Evolutionary conservation across 2,329 filamentous ascomycete genomes (phyloP).

Genomic region (Alternaria atra): DNA sequence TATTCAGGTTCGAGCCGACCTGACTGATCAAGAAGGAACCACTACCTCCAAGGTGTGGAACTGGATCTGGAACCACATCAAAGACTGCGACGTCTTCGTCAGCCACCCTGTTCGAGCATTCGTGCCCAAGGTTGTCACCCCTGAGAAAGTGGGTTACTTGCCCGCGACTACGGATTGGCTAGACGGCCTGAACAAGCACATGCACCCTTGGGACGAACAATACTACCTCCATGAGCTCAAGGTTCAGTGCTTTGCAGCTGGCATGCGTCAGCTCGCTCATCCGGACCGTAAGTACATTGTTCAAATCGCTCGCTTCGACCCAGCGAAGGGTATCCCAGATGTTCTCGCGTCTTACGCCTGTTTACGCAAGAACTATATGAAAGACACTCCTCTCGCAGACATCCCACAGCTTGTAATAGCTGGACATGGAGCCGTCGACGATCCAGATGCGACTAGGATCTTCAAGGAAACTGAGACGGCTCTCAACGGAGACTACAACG

Average conservation of each 20-base stretch:
- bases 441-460: slow-evolving; percentile 77
- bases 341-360: slow-evolving; percentile 79
- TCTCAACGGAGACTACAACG: slow-evolving; percentile 67
- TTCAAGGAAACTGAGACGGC: slow-evolving; percentile 76
- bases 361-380: slow-evolving; percentile 70
- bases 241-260: slow-evolving; percentile 65
- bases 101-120: slow-evolving; percentile 81
- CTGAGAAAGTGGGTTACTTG: slow-evolving; percentile 74
- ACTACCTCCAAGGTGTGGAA: slow-evolving; percentile 79
- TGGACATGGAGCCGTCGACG: slow-evolving; percentile 82
- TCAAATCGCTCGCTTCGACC: slow-evolving; percentile 84
- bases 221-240: slow-evolving; percentile 82
- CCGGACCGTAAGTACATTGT: slow-evolving; percentile 76
- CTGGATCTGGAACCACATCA: slow-evolving; percentile 77
- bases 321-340: slow-evolving; percentile 81
- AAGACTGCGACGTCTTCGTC: slow-evolving; percentile 79
- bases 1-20: slow-evolving; percentile 81
- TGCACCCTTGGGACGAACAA: slow-evolving; percentile 73
- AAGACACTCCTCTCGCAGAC: slow-evolving; percentile 58
- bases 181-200: slow-evolving; percentile 80
- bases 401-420: slow-evolving; percentile 78
- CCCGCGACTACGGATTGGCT: slow-evolving; percentile 86
- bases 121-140: slow-evolving; percentile 73
- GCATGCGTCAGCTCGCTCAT: slow-evolving; percentile 67
- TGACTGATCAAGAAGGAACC: slow-evolving; percentile 68